Base-by-base conservation (phyloP, 768 basidiomycete genomes). In the Rhizopogon vinicolor region DNA sequence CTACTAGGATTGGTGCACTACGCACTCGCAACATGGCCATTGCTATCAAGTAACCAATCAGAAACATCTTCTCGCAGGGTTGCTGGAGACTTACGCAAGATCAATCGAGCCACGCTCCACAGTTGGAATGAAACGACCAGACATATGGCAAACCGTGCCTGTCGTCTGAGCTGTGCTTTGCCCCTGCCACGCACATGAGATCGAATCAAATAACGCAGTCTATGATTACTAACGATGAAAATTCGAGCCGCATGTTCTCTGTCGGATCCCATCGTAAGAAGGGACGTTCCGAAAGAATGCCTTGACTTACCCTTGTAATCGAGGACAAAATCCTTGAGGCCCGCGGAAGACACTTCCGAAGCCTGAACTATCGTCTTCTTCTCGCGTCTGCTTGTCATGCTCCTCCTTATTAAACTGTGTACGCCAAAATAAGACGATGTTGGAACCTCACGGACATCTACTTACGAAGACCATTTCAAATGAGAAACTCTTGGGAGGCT, bases 101-200 rank as follows among this genome's bases (percentile, higher is more conserved):
- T 91, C 92, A 55, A 94, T 86, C 0, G 87, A 87, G 71, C 96
- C 93, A 59, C 94, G 81, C 68, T 96, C 94, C 6, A 98, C 93
- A 0, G 93, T 96, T 9, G 92, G 90, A 54, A 98, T 93, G 65
- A 96, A 95, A 3, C 93, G 77, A 10, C 88, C 84, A 1, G 90
- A 75, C 58, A 86, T 74, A 54, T 85, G 80, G 0, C 77, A 76
- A 1, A 73, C 72, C 12, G 84, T 71, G 16, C 95, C 95, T 0
- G 95, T 96, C 2, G 92, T 95, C 69, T 98, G 95, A 6, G 79
- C 85, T 2, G 93, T 96, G 16, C 91, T 83, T 69, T 95, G 93
- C 14, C 92, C 92, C 89, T 91, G 18, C 6, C 48, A 18, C n/a
- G 22, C 28, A 52, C 10, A 22, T 52, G 16, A 55, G 37, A 46